phyloP scores from a whole-genome alignment of 768 basidiomycete species.

The Phlegmacium glaucopus region DNA sequence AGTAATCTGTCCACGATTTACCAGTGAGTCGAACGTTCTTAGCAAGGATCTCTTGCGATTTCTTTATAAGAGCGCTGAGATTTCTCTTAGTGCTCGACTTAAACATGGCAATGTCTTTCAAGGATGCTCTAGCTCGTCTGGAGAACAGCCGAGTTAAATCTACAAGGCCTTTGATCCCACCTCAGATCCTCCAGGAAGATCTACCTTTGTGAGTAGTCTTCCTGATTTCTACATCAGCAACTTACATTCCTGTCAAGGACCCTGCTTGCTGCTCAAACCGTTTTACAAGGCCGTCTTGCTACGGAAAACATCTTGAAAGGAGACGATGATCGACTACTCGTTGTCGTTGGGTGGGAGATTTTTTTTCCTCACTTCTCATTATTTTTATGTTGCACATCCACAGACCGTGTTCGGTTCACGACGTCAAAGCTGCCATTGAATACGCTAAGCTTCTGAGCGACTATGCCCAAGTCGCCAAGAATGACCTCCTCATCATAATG shows the following conservation, averaged over 20 bases:
- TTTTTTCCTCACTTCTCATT: not conserved
- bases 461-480: constrained; percentile 77
- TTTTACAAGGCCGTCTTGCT: constrained; percentile 77
- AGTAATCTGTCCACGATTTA: not conserved
- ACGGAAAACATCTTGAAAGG: constrained; percentile 80
- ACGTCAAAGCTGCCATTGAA: constrained; percentile 79
- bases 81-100: constrained; percentile 42
- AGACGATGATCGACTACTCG: constrained; percentile 88
- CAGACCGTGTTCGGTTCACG: constrained; percentile 94
- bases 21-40: constrained; percentile 4
- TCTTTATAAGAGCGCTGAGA: constrained; percentile 12
- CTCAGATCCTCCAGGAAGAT: constrained; percentile 93
- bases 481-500: constrained; percentile 94
- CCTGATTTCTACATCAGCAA: not conserved
- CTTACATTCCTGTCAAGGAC: constrained; percentile 42
- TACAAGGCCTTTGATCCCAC: constrained; percentile 87
- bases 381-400: not conserved
- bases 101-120: constrained; percentile 71
- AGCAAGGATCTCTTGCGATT: constrained; percentile 7
- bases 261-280: constrained; percentile 79
- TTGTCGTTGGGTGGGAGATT: constrained; percentile 76
- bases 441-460: constrained; percentile 78
- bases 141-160: constrained; percentile 87
- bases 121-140: constrained; percentile 74
- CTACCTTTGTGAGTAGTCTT: constrained; percentile 63